These are phyloP conservation scores for Scenedesmus sp. DNA, from an alignment of 163 green algal species.

Conservation along the genomic window DNA sequence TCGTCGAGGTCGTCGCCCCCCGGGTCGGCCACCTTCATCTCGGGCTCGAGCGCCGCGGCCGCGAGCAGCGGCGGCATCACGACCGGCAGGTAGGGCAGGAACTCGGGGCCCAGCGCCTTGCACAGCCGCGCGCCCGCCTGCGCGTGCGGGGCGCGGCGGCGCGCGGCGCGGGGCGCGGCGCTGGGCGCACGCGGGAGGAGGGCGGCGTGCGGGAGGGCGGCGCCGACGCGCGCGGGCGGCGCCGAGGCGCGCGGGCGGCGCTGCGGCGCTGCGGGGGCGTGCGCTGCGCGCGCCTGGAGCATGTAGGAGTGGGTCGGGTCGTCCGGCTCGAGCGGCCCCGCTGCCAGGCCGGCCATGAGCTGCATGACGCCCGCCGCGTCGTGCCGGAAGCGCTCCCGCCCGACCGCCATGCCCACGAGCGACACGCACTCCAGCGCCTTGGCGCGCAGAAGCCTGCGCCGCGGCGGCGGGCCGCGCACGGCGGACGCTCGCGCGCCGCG, in stretches of 20 bases:
- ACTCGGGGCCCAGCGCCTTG: slow-evolving; percentile 95
- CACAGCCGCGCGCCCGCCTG: slow-evolving; percentile 96
- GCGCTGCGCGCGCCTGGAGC: slow-evolving; percentile 67
- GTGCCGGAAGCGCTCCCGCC: slow-evolving; percentile 86
- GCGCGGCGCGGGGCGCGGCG: not conserved
- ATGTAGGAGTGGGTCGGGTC: slow-evolving; percentile 95
- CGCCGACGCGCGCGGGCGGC: not conserved
- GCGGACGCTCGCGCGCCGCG: not conserved
- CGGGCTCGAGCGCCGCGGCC: slow-evolving; percentile 79
- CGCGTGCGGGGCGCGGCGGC: not conserved
- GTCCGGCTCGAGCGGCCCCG: slow-evolving; percentile 79
- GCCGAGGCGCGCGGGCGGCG: too few relatives aligned
- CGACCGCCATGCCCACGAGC: slow-evolving; percentile 98
- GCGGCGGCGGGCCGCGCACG: not conserved
- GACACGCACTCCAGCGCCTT: slow-evolving; percentile 98
- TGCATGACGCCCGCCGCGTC: slow-evolving; percentile 91
- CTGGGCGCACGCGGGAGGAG: not conserved
- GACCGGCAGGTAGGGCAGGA: slow-evolving; percentile 94
- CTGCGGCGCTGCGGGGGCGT: too few relatives aligned
- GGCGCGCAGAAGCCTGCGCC: slow-evolving; percentile 84
- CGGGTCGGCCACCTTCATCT: slow-evolving; percentile 76
- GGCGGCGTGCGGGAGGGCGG: not conserved
- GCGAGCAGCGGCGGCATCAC: slow-evolving; percentile 95
- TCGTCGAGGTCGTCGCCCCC: slow-evolving; percentile 63
- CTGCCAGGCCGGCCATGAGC: slow-evolving; percentile 83